Base-by-base conservation (phyloP, 495 filamentous ascomycete species). In the Tuber melanosporum region DNA sequence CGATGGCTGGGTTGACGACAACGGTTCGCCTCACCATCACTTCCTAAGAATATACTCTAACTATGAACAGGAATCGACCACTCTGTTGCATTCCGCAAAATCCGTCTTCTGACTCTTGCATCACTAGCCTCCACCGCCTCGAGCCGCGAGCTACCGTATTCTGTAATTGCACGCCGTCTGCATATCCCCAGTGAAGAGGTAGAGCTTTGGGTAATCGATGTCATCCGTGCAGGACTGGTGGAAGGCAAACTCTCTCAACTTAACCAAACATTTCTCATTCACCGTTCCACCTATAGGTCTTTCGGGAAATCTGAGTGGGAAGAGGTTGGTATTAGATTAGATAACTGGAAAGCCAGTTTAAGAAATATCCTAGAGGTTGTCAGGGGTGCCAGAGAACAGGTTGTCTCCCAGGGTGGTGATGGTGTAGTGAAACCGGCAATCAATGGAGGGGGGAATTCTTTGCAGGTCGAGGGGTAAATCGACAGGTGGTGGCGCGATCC, bases 291-390 rank as follows among this genome's bases (percentile, higher is more conserved):
- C 75, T 97, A 98, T 88, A 89, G 95, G 44, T 95, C 97, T 42
- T 98, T 99, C 82, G 93, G 93, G 76, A 92, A 97, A 89, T 96
- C 94, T 88, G 95, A 99, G 86, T 99, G 96, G 96, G 90, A 91
- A 73, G 94, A 98, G 87, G 90, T 99, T 36, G 93, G 92, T 80
- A 91, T 90, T 46, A 88, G 94, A 62, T 85, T 99, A 82, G 94
- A 97, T 85, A 92, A 92, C 82, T 98, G 94, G 94, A 91, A 92
- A 86, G 86, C 87, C 71, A 92, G 91, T 75, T 85, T 98, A 78
- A 88, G 88, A 81, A 88, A 88, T 70, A 94, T 99, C 39, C 85
- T 95, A 78, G 87, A 84, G 71, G 91, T 94, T 32, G 88, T 99
- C 46, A 90, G 89, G 83, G 86, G 87, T 77, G 93, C 95, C 84